Conservation (phyloP, 805 yeast genomes). For the Zygosaccharomyces rouxii region DNA sequence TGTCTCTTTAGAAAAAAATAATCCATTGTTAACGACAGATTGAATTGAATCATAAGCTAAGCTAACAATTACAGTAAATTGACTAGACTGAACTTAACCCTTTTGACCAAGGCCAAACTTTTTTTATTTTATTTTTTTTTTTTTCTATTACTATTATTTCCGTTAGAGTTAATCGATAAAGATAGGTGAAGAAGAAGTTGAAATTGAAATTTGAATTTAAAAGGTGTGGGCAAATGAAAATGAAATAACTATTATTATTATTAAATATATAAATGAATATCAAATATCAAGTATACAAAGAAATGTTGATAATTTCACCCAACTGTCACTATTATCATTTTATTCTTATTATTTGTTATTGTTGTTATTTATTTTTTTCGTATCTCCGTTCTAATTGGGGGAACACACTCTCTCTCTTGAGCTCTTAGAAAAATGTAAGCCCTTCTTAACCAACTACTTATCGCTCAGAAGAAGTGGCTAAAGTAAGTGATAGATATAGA, state of each 20-base stretch:
- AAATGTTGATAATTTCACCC: background rate
- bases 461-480: too few species aligned
- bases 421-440: too few species aligned
- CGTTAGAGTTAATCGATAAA: background rate
- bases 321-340: background rate
- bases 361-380: background rate
- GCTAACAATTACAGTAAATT: too few species aligned
- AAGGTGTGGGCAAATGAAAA: constrained; percentile 1
- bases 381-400: background rate
- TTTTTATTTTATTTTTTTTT: background rate
- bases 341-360: background rate
- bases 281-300: background rate
- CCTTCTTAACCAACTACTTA: too few species aligned
- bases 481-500: background rate
- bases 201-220: background rate
- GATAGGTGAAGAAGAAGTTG: background rate
- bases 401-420: too few species aligned
- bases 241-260: background rate
- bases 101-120: background rate
- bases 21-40: background rate
- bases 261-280: background rate
- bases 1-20: background rate
- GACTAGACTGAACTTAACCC: too few species aligned
- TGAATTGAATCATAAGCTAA: background rate
- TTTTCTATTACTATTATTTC: background rate